These are phyloP conservation scores for Neofusicoccum sp. DNA, from an alignment of 2,329 filamentous ascomycete species.

Conservation along the genomic window DNA sequence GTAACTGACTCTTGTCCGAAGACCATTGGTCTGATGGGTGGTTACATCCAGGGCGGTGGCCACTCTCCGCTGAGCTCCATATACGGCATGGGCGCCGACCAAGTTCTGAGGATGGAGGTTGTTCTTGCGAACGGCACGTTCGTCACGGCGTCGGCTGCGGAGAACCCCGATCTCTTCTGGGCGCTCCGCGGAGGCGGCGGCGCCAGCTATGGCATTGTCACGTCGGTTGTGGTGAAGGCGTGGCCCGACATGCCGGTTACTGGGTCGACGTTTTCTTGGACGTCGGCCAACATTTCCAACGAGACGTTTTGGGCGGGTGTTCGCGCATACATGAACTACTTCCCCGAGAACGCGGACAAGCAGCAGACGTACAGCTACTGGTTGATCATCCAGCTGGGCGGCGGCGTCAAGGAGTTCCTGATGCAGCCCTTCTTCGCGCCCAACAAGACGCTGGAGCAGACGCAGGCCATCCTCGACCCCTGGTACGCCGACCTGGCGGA, in stretches of 20 bases:
- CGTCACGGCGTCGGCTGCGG: constrained; percentile 28
- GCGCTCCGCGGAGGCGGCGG: constrained; percentile 35
- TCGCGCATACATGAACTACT: constrained; percentile 29
- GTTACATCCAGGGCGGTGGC: constrained; percentile 33
- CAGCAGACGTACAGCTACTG: constrained; percentile 35
- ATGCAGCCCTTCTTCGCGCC: constrained; percentile 40
- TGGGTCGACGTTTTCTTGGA: constrained; percentile 49
- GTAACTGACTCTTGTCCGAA: constrained; percentile 23
- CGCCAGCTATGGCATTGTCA: constrained; percentile 35
- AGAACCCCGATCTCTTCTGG: constrained; percentile 38
- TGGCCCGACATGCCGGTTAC: constrained; percentile 13
- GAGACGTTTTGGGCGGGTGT: constrained; percentile 33
- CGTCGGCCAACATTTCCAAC: constrained; percentile 34
- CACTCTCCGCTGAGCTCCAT: constrained; percentile 23
- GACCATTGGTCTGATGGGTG: constrained; percentile 35
- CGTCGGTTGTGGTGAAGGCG: constrained; percentile 34
- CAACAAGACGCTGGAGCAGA: constrained; percentile 32
- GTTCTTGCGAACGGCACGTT: constrained; percentile 32
- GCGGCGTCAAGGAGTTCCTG: constrained; percentile 27
- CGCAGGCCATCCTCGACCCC: constrained; percentile 34
- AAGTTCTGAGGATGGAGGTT: constrained; percentile 32
- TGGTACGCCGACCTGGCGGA: constrained; percentile 33
- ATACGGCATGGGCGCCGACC: constrained; percentile 32
- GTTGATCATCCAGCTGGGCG: constrained; percentile 24
- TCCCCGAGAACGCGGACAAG: constrained; percentile 28